Base-by-base conservation (phyloP, 2,329 filamentous ascomycete species). In the Pseudogymnoascus sp. region DNA sequence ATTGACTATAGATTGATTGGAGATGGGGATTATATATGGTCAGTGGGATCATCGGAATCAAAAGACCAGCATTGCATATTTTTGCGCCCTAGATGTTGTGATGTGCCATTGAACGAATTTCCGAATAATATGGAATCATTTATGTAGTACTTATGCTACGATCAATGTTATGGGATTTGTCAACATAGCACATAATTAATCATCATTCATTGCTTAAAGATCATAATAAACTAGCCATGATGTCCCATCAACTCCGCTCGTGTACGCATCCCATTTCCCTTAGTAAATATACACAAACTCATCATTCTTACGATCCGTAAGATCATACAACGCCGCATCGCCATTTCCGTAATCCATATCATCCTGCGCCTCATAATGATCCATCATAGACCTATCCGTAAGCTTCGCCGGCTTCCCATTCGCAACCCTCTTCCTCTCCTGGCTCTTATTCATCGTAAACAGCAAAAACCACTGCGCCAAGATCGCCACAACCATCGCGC, bases 301-400 rank as follows among this genome's bases (percentile, higher is more conserved):
- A 64, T 89, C 85, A 68, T 89, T 89, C 75, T 85, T 76, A n/a
- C 81, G 74, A 72, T 89, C 87, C 0, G 86, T 88, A 66, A 88
- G 67, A 73, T 89, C 87, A 66, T 82, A 72, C 60, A 84, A 82
- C 0, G 80, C 81, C 56, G 81, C 78, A 14, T 80, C 77, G 5
- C 82, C 82, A 40, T 64, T 67, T 64, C 68, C 65, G 6, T 67
- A 68, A 16, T 71, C 74, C 8, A 70, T 74, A 25, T 77, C 75
- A 56, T 56, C 49, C 23, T 70, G 67, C 21, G 69, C 70, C 5
- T 71, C 71, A 66, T 84, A 87, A 3, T 74, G 73, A 21, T 77
- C 73, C 67, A 84, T 77, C 86, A 89, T 89, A 12, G 82, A 86
- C 9, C 76, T 75, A 70, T 89, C 86, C 49, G 80, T 75, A 38